These are phyloP conservation scores for Neurospora tetrasperma DNA, from an alignment of 495 filamentous ascomycete species.

Conservation along the genomic window DNA sequence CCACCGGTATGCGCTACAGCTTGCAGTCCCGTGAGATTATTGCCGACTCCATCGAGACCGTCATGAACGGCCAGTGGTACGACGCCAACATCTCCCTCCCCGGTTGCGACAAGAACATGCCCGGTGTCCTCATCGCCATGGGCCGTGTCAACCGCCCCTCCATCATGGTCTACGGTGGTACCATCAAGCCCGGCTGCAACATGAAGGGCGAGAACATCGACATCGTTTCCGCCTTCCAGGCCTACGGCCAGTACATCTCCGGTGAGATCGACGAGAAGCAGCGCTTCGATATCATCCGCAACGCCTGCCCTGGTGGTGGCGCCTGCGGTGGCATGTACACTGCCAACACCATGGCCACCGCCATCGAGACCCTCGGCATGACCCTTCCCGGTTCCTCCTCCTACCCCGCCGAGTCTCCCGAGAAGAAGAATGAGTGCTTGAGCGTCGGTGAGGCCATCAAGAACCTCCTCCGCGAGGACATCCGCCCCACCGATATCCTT, in stretches of 20 bases:
- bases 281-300: conserved; percentile 86
- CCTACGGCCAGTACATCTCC: conserved; percentile 88
- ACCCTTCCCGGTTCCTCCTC: conserved; percentile 88
- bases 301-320: conserved; percentile 87
- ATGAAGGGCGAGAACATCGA: conserved; percentile 72
- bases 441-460: conserved; percentile 78
- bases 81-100: conserved; percentile 96
- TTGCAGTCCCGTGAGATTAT: conserved; percentile 92
- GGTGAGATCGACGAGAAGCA: conserved; percentile 86
- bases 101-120: conserved; percentile 99
- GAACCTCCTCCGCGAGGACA: conserved; percentile 76
- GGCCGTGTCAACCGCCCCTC: conserved; percentile 86
- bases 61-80: conserved; percentile 99
- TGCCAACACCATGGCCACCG: conserved; percentile 95
- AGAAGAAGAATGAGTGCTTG: conserved; percentile 79
- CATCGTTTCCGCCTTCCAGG: conserved; percentile 94
- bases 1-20: conserved; percentile 84
- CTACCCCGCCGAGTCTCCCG: conserved; percentile 77
- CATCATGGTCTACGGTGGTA: conserved; percentile 95
- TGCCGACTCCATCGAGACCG: conserved; percentile 95
- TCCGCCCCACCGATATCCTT: conserved; percentile 79
- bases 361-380: conserved; percentile 96
- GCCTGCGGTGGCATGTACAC: conserved; percentile 99
- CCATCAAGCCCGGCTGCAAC: conserved; percentile 84
- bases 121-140: conserved; percentile 96